Evolutionary conservation across 495 filamentous ascomycete genomes (phyloP).

Genomic region (Cladorrhinum samala): DNA sequence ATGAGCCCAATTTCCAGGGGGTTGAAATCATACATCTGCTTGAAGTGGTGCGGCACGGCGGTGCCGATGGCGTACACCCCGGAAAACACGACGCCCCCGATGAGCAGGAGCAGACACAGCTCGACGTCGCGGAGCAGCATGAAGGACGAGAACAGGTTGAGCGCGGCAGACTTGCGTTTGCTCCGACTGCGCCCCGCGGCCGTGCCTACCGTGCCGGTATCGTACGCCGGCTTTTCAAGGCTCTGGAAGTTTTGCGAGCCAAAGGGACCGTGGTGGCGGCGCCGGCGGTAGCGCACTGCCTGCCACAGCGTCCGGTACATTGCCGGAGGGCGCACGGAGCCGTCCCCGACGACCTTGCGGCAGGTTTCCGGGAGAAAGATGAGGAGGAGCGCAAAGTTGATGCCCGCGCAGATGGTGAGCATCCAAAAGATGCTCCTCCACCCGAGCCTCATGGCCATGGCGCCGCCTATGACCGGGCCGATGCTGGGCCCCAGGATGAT

Average conservation of each 20-base stretch:
- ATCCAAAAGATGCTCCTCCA: conserved; percentile 61
- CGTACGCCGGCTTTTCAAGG: background rate
- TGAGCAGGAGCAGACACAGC: conserved; percentile 50
- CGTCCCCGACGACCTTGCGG: conserved; percentile 53
- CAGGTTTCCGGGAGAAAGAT: conserved; percentile 48
- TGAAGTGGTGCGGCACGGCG: conserved; percentile 43
- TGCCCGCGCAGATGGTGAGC: conserved; percentile 35
- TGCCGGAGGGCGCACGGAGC: conserved; percentile 15
- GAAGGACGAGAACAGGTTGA: conserved; percentile 9
- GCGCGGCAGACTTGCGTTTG: background rate
- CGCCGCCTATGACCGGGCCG: conserved; percentile 48
- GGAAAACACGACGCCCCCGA: conserved; percentile 50
- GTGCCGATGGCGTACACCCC: conserved; percentile 54
- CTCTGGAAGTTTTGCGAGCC: background rate
- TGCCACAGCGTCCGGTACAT: conserved; percentile 4
- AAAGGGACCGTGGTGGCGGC: conserved; percentile 31
- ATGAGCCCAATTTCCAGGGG: conserved; percentile 53
- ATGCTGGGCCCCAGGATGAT: conserved; percentile 28
- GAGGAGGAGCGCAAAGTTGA: conserved; percentile 26
- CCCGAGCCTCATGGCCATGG: conserved; percentile 34
- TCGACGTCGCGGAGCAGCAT: conserved; percentile 56
- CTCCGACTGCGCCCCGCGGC: too few relatives aligned
- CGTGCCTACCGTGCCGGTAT: too few relatives aligned
- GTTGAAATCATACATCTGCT: conserved; percentile 48
- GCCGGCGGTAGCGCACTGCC: conserved; percentile 53